Percentiles rank a stretch among this genome's conserved stretches.
phyloP scores from a whole-genome alignment of 495 filamentous ascomycete genomes.

The Cercophora newfieldiana region DNA sequence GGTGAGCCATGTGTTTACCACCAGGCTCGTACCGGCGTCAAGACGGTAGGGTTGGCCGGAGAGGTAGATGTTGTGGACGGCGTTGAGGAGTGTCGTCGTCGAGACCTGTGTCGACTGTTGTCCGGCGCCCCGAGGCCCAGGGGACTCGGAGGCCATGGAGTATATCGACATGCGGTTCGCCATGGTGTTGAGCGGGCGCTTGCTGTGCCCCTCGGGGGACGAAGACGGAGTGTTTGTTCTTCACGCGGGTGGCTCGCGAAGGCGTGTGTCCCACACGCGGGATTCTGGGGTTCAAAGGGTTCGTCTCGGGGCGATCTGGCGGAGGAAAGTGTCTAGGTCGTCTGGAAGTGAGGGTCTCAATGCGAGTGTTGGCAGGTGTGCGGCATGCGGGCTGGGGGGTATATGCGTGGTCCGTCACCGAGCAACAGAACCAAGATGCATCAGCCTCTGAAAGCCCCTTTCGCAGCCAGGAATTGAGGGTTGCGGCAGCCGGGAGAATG shows the following conservation, averaged over 20 bases:
- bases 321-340: not conserved
- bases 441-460: slow-evolving; percentile 3
- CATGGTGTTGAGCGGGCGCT: slow-evolving; percentile 57
- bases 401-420: slow-evolving; percentile 17
- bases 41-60: slow-evolving; percentile 76
- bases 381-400: slow-evolving; percentile 3
- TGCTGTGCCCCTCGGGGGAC: slow-evolving; percentile 39
- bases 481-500: not conserved
- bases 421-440: slow-evolving; percentile 18
- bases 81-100: slow-evolving; percentile 87
- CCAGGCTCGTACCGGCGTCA: slow-evolving; percentile 88
- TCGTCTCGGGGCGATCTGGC: not conserved
- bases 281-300: not conserved
- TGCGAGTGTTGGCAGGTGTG: slow-evolving; percentile 1
- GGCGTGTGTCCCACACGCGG: not conserved
- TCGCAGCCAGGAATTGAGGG: not conserved
- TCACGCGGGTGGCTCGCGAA: not conserved
- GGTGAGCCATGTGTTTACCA: slow-evolving; percentile 93
- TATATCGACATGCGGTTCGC: slow-evolving; percentile 79
- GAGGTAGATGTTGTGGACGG: slow-evolving; percentile 86
- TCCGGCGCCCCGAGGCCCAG: slow-evolving; percentile 55
- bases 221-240: slow-evolving; percentile 25
- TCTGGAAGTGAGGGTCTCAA: not conserved
- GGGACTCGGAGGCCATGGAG: slow-evolving; percentile 66
- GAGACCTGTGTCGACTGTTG: slow-evolving; percentile 80